phyloP scores from a whole-genome alignment of 495 filamentous ascomycete genomes.

The Penicillium silybi region DNA sequence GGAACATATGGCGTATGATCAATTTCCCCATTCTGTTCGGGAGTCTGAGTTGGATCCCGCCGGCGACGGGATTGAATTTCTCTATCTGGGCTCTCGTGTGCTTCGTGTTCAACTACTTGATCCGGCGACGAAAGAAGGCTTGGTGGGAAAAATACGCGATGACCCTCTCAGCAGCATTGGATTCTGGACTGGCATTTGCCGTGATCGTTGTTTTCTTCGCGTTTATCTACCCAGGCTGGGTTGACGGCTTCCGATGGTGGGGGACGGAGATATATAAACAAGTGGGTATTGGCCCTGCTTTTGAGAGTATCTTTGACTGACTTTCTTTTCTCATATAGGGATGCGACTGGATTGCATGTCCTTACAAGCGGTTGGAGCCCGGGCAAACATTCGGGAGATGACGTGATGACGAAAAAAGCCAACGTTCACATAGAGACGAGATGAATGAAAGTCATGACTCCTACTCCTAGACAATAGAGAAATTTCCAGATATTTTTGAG shows the following conservation, averaged over 20 bases:
- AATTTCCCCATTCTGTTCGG: conserved; percentile 44
- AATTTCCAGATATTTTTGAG: background rate
- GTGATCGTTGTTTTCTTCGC: conserved; percentile 81
- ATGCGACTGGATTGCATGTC: conserved; percentile 29
- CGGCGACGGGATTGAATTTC: conserved; percentile 48
- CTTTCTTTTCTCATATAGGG: conserved; percentile 4
- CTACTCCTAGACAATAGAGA: background rate
- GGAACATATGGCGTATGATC: conserved; percentile 34
- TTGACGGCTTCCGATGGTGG: conserved; percentile 27
- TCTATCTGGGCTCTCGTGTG: conserved; percentile 56
- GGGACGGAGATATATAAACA: conserved; percentile 31
- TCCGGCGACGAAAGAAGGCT: conserved; percentile 57
- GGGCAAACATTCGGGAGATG: conserved; percentile 24
- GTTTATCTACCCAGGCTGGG: conserved; percentile 25
- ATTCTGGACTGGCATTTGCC: conserved; percentile 74
- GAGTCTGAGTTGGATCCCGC: conserved; percentile 67
- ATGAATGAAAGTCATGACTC: background rate
- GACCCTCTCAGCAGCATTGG: conserved; percentile 77
- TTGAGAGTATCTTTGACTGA: background rate
- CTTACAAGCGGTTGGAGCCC: conserved; percentile 21
- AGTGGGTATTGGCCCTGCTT: background rate
- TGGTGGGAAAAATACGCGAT: conserved; percentile 93
- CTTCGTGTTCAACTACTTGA: conserved; percentile 73
- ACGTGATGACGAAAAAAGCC: background rate
- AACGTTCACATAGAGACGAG: background rate